A percentile compares a stretch with the other conserved stretches of the same genome.
These are phyloP conservation scores for Aspergillus neoniger DNA, from an alignment of 2,329 filamentous ascomycete genomes.

Conservation along the genomic window DNA sequence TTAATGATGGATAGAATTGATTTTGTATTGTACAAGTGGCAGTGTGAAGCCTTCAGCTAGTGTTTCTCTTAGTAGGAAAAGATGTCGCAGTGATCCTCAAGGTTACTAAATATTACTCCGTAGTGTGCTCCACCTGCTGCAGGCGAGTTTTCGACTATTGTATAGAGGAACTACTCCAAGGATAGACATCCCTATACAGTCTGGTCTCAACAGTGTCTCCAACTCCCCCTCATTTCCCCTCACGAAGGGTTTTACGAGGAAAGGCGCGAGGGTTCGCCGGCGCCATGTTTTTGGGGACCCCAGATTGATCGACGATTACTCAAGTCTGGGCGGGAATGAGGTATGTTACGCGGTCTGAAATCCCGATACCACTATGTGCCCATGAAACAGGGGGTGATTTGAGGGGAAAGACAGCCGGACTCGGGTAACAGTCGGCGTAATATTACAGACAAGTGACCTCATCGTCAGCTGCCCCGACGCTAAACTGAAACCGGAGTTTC, in stretches of 20 bases:
- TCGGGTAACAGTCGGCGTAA: constrained; percentile 4
- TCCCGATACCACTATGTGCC: neutral
- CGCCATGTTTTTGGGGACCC: constrained; percentile 1
- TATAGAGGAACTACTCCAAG: no score
- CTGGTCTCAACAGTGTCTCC: no score
- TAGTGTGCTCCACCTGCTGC: neutral
- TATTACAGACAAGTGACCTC: constrained; percentile 13
- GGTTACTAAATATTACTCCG: neutral
- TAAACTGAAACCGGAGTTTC: constrained; percentile 34
- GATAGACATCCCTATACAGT: no score
- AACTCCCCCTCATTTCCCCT: no score
- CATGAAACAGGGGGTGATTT: neutral
- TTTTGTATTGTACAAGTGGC: neutral
- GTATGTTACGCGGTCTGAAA: neutral
- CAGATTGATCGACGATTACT: constrained; percentile 14
- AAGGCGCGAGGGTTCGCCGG: no score
- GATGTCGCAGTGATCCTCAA: neutral
- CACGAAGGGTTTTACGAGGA: no score
- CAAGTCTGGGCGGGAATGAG: neutral
- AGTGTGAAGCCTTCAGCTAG: neutral
- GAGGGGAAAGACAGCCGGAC: neutral
- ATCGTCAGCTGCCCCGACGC: constrained; percentile 20
- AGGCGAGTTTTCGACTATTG: neutral
- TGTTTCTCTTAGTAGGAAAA: neutral
- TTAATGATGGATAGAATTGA: neutral